phyloP scores from a whole-genome alignment of 164 flowering plant genomes.

The Magnolia kwangsiensis region DNA sequence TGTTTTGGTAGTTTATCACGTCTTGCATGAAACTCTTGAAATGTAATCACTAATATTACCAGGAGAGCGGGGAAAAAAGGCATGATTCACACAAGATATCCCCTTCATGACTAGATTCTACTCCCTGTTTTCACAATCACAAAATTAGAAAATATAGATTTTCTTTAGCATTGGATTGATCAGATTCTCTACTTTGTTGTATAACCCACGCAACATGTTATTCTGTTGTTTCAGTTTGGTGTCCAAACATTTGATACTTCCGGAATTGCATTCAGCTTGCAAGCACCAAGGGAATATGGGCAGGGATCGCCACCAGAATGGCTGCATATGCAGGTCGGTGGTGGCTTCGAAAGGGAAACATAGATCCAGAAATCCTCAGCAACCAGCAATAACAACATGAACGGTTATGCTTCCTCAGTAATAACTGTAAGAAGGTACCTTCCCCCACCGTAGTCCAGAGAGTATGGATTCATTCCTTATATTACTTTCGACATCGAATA shows the following conservation, averaged over 20 bases:
- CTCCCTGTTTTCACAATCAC: no score
- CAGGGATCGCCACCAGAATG: constrained; percentile 63
- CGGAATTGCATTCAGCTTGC: constrained; percentile 56
- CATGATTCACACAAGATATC: no score
- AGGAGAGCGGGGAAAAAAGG: no score
- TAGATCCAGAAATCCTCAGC: constrained; percentile 17
- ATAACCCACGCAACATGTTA: background rate
- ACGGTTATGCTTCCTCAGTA: constrained; percentile 29
- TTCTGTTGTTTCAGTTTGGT: constrained; percentile 38
- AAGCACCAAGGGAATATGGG: constrained; percentile 53
- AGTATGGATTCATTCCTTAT: constrained; percentile 48
- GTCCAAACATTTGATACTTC: constrained; percentile 54
- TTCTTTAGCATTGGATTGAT: no score
- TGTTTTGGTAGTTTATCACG: no score
- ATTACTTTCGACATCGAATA: constrained; percentile 32
- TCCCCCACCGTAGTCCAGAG: constrained; percentile 53
- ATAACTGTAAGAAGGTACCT: constrained; percentile 40
- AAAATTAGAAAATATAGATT: no score
- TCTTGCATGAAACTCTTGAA: no score
- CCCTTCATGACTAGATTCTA: no score
- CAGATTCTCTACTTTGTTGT: background rate
- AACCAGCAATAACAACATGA: constrained; percentile 10
- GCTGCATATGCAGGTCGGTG: constrained; percentile 89
- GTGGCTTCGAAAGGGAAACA: constrained; percentile 58
- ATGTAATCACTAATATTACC: no score